Percentiles rank a stretch among this genome's conserved stretches.
Conservation (phyloP, 768 basidiomycete genomes). For the Crepidotus variabilis region DNA sequence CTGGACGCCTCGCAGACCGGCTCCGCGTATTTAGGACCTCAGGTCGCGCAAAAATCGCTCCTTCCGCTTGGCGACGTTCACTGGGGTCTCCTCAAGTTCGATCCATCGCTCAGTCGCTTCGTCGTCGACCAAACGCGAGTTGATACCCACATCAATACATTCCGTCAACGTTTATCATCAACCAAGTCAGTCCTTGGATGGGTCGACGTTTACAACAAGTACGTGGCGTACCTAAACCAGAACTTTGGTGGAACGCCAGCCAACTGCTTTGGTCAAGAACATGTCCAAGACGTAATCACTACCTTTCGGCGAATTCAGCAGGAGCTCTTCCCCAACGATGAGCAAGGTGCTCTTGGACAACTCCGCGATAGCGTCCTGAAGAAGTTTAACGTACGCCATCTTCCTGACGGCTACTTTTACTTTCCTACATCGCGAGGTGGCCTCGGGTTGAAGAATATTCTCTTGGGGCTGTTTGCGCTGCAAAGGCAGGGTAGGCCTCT, state of each 20-base stretch:
- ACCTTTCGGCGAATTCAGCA: conserved; percentile 30
- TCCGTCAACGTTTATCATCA: background rate
- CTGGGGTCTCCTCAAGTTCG: background rate
- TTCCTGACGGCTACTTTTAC: conserved; percentile 30
- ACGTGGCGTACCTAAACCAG: conserved; percentile 32
- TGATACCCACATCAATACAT: background rate
- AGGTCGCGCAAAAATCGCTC: background rate
- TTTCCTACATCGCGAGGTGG: conserved; percentile 26
- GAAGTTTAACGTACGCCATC: conserved; percentile 22
- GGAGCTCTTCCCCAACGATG: conserved; percentile 24
- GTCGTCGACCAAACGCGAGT: background rate
- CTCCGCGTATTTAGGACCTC: background rate
- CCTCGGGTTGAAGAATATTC: conserved; percentile 27
- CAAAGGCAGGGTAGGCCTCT: background rate
- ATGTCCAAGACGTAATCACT: conserved; percentile 26
- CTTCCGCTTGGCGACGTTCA: background rate
- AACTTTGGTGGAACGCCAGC: conserved; percentile 34
- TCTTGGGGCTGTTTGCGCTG: conserved; percentile 28
- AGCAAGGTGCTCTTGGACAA: conserved; percentile 8
- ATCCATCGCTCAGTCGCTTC: background rate
- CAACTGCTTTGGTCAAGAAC: conserved; percentile 26
- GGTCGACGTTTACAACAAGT: conserved; percentile 36
- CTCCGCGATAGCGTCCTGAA: background rate
- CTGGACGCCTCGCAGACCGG: background rate
- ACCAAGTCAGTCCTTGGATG: conserved; percentile 26